Evolutionary conservation across 768 basidiomycete species (phyloP).

Genomic region (Phanerochaete sordida): DNA sequence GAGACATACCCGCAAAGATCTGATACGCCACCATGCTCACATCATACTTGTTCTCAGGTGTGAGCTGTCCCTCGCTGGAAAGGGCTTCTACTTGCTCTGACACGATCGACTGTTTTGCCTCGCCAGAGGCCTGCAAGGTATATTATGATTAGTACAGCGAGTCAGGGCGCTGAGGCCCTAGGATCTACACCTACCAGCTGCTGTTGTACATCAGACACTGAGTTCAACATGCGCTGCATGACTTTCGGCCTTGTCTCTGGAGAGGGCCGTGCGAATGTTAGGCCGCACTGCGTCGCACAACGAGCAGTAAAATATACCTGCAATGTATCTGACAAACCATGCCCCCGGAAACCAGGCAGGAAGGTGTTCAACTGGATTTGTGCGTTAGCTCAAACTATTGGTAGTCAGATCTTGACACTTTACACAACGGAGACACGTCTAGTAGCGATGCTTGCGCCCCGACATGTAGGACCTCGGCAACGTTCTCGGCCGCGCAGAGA

Average conservation of each 20-base stretch:
- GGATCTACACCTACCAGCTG: background rate
- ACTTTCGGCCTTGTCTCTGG: conserved; percentile 1
- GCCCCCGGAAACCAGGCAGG: conserved; percentile 13
- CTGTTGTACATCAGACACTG: background rate
- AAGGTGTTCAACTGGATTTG: background rate
- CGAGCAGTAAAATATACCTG: background rate
- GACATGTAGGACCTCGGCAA: background rate
- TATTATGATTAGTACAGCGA: background rate
- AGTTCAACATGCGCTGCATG: background rate
- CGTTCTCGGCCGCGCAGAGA: conserved; percentile 24
- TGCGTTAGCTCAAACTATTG: background rate
- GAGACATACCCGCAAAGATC: conserved; percentile 1
- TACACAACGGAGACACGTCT: background rate
- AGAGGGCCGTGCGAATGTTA: background rate
- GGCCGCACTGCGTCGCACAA: background rate
- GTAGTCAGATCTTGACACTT: background rate
- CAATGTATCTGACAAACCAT: conserved; percentile 5
- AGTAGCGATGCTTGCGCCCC: background rate
- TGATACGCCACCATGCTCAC: background rate
- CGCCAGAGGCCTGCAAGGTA: background rate
- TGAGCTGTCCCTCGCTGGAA: background rate
- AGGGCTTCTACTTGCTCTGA: background rate
- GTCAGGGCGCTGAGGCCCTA: background rate
- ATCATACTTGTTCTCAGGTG: background rate
- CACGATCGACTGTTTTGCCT: background rate